Percentiles rank a stretch among this genome's conserved stretches.
Conservation (phyloP, 2,329 filamentous ascomycete species). For the Penicillium hesseltinei region DNA sequence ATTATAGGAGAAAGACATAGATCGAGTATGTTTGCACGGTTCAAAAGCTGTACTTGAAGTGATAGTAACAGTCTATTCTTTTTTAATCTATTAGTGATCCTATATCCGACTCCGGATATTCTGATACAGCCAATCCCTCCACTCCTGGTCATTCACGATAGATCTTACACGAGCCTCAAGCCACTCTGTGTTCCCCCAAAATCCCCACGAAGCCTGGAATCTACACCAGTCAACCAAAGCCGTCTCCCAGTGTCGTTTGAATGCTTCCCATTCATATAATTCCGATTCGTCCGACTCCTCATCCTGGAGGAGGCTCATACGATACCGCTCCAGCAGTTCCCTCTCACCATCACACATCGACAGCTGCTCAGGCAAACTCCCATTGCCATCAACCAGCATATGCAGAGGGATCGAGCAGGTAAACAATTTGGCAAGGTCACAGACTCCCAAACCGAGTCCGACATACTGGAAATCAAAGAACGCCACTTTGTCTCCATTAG, state of each 20-base stretch:
- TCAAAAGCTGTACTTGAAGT: background rate
- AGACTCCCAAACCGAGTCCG: constrained; percentile 62
- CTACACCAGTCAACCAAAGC: constrained; percentile 67
- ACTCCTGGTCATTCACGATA: constrained; percentile 48
- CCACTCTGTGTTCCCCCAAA: constrained; percentile 61
- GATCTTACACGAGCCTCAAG: constrained; percentile 54
- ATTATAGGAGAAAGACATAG: too few species aligned
- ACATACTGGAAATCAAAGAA: constrained; percentile 71
- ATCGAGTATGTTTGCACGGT: background rate
- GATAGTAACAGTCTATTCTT: background rate
- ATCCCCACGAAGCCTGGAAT: constrained; percentile 61
- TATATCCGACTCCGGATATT: constrained; percentile 14
- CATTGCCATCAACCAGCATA: constrained; percentile 46
- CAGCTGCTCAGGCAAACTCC: constrained; percentile 40
- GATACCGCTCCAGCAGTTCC: constrained; percentile 53
- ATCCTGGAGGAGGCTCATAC: constrained; percentile 10
- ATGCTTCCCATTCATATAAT: constrained; percentile 55
- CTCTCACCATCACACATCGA: constrained; percentile 53
- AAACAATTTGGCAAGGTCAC: constrained; percentile 66
- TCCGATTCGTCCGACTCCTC: background rate
- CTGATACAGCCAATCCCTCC: constrained; percentile 47
- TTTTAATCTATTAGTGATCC: background rate
- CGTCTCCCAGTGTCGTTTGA: constrained; percentile 63
- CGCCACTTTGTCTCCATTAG: constrained; percentile 51
- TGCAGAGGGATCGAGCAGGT: constrained; percentile 62